Percentiles rank a stretch among this genome's conserved stretches.
phyloP scores from a whole-genome alignment of 1,284 basidiomycete species.

The Pseudozyma thailandica region DNA sequence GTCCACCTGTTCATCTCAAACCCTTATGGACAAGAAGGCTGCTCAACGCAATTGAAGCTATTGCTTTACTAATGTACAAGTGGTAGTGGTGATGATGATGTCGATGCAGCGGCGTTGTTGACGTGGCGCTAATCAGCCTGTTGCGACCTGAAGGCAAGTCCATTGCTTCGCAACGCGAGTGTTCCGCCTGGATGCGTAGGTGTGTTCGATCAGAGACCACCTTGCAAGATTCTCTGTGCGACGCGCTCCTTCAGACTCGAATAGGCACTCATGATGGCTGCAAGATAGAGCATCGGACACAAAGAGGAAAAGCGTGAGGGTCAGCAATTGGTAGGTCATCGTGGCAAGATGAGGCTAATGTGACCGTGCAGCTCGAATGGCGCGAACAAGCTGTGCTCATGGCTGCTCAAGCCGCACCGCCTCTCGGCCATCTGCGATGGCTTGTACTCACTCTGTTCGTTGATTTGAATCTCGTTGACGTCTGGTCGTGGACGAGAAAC shows the following conservation, averaged over 20 bases:
- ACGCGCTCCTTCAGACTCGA: conserved; percentile 64
- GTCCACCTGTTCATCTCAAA: too few species aligned
- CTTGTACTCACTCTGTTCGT: conserved; percentile 78
- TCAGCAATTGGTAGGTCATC: not conserved
- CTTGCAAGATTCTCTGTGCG: conserved; percentile 64
- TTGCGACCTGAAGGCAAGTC: too few species aligned
- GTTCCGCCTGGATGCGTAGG: not conserved
- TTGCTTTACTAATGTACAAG: conserved; percentile 26
- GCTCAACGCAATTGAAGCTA: not conserved
- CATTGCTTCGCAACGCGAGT: too few species aligned
- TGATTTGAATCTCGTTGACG: conserved; percentile 95
- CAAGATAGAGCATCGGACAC: not conserved
- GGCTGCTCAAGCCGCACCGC: too few species aligned
- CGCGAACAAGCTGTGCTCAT: too few species aligned
- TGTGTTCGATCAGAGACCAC: conserved; percentile 29
- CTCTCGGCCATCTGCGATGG: not conserved
- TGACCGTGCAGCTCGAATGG: too few species aligned
- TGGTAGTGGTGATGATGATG: not conserved
- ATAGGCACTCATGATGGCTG: conserved; percentile 68
- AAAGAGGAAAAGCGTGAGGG: conserved; percentile 69
- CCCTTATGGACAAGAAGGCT: not conserved
- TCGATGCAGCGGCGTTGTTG: not conserved
- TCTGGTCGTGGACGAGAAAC: conserved; percentile 93
- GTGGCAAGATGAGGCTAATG: too few species aligned
- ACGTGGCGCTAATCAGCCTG: not conserved